Evolutionary conservation across 371 early-diverging fungal genomes (phyloP).

Genomic region (Haplosporangium sp.): DNA sequence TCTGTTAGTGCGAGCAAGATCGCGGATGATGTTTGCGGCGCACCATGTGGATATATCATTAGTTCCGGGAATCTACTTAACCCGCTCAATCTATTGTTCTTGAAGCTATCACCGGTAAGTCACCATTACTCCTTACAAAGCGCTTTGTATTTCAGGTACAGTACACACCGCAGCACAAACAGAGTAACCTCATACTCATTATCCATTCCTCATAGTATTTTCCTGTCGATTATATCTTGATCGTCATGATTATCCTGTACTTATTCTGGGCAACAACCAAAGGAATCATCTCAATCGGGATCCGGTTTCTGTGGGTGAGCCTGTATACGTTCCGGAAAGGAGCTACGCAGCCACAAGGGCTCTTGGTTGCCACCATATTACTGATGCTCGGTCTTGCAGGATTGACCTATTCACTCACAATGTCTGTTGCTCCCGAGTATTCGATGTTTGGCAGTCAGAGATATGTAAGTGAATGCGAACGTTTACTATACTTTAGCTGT

Average conservation of each 20-base stretch:
- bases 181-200: background rate
- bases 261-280: constrained; percentile 69
- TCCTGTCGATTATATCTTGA: constrained; percentile 70
- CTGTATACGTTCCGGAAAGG: constrained; percentile 62
- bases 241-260: constrained; percentile 68
- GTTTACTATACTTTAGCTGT: background rate
- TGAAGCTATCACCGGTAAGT: constrained; percentile 62
- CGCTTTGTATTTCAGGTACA: too few species aligned
- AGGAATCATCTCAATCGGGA: constrained; percentile 68
- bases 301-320: constrained; percentile 69
- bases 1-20: constrained; percentile 60
- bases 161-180: too few species aligned
- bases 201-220: constrained; percentile 53
- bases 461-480: constrained; percentile 60
- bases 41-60: constrained; percentile 71
- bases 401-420: constrained; percentile 65
- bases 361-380: constrained; percentile 63
- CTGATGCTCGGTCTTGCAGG: constrained; percentile 67
- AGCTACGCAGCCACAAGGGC: constrained; percentile 70
- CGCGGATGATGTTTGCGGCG: constrained; percentile 67
- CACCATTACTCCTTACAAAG: too few species aligned
- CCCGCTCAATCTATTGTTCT: constrained; percentile 68
- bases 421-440: constrained; percentile 71
- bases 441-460: constrained; percentile 75
- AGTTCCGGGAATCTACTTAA: constrained; percentile 66